A percentile compares a stretch with the other conserved stretches of the same genome.
phyloP scores from a whole-genome alignment of 1,139 yeast genomes.

The Sugiyamaella sp. region DNA sequence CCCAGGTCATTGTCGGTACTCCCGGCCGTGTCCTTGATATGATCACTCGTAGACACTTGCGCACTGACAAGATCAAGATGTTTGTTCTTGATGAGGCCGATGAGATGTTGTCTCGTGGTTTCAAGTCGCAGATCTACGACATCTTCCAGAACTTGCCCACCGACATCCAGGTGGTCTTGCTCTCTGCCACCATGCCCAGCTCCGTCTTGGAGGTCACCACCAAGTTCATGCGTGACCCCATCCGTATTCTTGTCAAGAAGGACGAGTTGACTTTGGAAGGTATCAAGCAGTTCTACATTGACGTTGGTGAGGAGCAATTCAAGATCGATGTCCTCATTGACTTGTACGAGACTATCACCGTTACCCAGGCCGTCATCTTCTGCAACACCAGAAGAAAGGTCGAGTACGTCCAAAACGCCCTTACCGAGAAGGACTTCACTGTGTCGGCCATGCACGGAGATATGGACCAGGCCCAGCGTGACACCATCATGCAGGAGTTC shows the following conservation, averaged over 20 bases:
- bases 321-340: constrained; percentile 96
- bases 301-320: constrained; percentile 90
- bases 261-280: constrained; percentile 99
- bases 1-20: constrained; percentile 97
- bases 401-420: constrained; percentile 86
- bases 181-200: constrained; percentile 97
- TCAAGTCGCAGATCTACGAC: constrained; percentile 97
- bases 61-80: constrained; percentile 91
- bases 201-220: constrained; percentile 96
- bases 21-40: constrained; percentile 99
- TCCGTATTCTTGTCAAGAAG: constrained; percentile 95
- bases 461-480: constrained; percentile 96
- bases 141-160: constrained; percentile 93
- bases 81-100: constrained; percentile 99
- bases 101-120: constrained; percentile 96
- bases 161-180: constrained; percentile 92
- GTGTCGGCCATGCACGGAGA: constrained; percentile 98
- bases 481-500: constrained; percentile 97
- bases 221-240: constrained; percentile 97
- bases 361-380: constrained; percentile 98
- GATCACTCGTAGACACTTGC: constrained; percentile 92
- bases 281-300: constrained; percentile 94
- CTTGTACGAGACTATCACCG: constrained; percentile 95
- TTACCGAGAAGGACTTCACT: constrained; percentile 86
- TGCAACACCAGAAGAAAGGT: constrained; percentile 99